phyloP scores from a whole-genome alignment of 306 rosid genomes.

The Purshia tridentata region DNA sequence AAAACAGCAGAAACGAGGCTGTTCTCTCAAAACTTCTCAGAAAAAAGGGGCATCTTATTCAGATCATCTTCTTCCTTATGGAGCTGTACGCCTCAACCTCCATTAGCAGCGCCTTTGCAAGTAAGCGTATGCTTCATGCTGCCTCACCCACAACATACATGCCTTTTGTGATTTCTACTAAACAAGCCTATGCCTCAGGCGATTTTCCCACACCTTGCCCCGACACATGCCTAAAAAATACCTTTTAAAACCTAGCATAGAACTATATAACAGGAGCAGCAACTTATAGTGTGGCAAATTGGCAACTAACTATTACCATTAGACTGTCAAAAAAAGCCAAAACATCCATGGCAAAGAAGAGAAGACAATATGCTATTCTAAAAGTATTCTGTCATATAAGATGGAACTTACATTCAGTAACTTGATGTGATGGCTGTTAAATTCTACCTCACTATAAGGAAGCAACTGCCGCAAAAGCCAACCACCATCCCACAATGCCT shows the following conservation, averaged over 20 bases:
- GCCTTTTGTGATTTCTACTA: too few species aligned
- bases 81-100: too few species aligned
- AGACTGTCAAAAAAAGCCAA: background rate
- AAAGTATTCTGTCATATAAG: background rate
- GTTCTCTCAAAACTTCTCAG: too few species aligned
- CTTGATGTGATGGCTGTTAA: conserved; percentile 67
- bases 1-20: too few species aligned
- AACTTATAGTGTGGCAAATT: background rate
- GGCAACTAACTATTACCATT: background rate
- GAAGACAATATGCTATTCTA: background rate
- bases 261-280: background rate
- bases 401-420: conserved; percentile 60
- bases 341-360: background rate
- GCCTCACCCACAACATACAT: too few species aligned
- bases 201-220: too few species aligned
- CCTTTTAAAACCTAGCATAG: background rate
- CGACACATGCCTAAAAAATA: too few species aligned
- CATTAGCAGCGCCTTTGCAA: too few species aligned
- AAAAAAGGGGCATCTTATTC: too few species aligned
- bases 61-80: too few species aligned
- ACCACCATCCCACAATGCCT: conserved; percentile 92
- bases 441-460: conserved; percentile 81
- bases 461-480: conserved; percentile 98
- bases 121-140: too few species aligned
- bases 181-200: too few species aligned